phyloP scores from a whole-genome alignment of 2,329 filamentous ascomycete genomes.

The Neofusicoccum ribis region DNA sequence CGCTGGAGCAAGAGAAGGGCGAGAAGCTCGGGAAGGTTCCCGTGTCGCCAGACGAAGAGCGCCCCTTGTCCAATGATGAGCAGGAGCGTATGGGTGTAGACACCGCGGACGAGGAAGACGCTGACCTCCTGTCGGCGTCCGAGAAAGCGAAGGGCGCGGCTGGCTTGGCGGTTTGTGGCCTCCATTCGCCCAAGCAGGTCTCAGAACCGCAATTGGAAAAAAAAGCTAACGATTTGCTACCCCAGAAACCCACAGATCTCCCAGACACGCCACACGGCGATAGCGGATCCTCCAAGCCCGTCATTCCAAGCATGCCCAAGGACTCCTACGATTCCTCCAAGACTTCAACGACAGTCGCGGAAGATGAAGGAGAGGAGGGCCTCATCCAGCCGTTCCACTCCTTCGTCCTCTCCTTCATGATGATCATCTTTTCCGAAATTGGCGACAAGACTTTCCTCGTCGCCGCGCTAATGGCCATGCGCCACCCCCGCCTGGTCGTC shows the following conservation, averaged over 20 bases:
- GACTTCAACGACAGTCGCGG: conserved; percentile 21
- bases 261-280: conserved; percentile 73
- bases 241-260: conserved; percentile 78
- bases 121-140: background rate
- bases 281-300: conserved; percentile 60
- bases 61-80: conserved; percentile 78
- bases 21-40: conserved; percentile 73
- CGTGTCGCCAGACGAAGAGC: conserved; percentile 80
- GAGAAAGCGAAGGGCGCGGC: conserved; percentile 40
- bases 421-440: conserved; percentile 96
- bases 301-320: conserved; percentile 63
- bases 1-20: conserved; percentile 65
- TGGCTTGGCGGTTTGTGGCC: conserved; percentile 56
- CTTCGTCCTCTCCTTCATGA: conserved; percentile 86
- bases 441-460: conserved; percentile 99
- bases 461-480: conserved; percentile 98
- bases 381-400: conserved; percentile 83
- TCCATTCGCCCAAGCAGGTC: background rate
- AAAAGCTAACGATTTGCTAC: background rate
- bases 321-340: conserved; percentile 39
- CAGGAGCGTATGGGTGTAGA: conserved; percentile 62
- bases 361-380: conserved; percentile 48
- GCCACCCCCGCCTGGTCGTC: conserved; percentile 87
- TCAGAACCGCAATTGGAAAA: background rate
- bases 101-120: conserved; percentile 40